Base-by-base conservation (phyloP, 371 early-diverging fungal species). In the Lichtheimia hyalospora region DNA sequence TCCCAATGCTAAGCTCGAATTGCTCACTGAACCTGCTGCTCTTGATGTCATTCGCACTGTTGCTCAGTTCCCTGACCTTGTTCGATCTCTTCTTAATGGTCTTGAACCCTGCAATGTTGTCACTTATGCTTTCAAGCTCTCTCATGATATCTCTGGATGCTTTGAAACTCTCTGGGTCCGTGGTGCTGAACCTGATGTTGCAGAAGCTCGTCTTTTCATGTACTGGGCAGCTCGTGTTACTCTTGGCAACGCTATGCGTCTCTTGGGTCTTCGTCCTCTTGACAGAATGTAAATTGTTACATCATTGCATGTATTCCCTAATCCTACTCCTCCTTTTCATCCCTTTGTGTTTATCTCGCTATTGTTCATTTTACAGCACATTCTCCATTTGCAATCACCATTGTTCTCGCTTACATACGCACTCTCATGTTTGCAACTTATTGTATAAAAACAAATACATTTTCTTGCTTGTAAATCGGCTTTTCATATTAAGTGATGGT, bases 41-140 rank as follows among this genome's bases (percentile, higher is more conserved):
- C 61, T 78, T 16, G 89, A 89, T 13, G 75, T 99, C 41, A 72
- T 95, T 49, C 90, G 89, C 51, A 79, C 90, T 57, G 80, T 99
- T 54, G 85, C 96, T 16, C 91, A 89, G 71, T 99, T 91, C 80
- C 99, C 99, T 18, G 93, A 95, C 64, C 78, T 96, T 43, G 86
- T 99, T 62, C 83, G 80, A 57, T 67, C 72, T 46, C 68, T 88
- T 5, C 49, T 81, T 49, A 73, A 77, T 50, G 84, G 79, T 42
- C 85, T 91, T 50, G 99, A 99, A 78, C 99, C 99, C 7, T 94
- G 92, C 75, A 92, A 84, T 52, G 84, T 99, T 55, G 96, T 99
- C 21, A 89, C 90, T 18, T 99, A 97, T 77, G 83, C 94, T 18
- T 85, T 98, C 76, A 90, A 92, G 75, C 78, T 99, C 40, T 79